Base-by-base conservation (phyloP, 495 filamentous ascomycete genomes). In the Paragyromitra xinjiangensis region DNA sequence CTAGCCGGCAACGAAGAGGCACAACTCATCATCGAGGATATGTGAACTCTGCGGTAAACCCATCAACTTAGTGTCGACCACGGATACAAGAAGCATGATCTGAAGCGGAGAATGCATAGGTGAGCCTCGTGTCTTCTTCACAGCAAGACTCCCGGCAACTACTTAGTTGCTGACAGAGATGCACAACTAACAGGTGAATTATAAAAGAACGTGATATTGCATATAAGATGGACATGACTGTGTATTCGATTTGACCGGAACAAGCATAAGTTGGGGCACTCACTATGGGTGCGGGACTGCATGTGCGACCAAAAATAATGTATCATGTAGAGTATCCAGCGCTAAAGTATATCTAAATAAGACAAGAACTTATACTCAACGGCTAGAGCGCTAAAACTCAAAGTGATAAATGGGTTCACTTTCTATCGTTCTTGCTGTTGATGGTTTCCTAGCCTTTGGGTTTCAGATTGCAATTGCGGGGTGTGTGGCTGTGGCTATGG, bases 61-160 rank as follows among this genome's bases (percentile, higher is more conserved):
- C 16, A 53, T 42, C n/a, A 6, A 55, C 48, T 55, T 48, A 67
- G 40, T 50, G 44, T 65, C 42, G 16, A 14, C 63, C 11, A 48
- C 62, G 40, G 7, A 19, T 45, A 61, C 26, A 16, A 61, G 62
- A 45, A 64, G 62, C 22, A 45, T 64, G 39, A 64, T 64, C 40
- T 64, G 62, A 45, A 64, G 22, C 6, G 56, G 56, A 61, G 40
- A 40, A 64, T 64, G 39, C 61, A 64, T 64, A 64, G 61, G 61
- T 64, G 37, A 64, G 61, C 61, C 58, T 37, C 34, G 58, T 62
- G 58, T 62, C 58, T 62, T 37, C 58, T 64, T 44, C 61, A 42
- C 39, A 24, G 61, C 61, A 64, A 64, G 61, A 37, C 37, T 64
- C 61, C 39, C 19, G 3, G 39, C 61, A 64, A 64, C 39, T 42